Evolutionary conservation across 2,329 filamentous ascomycete genomes (phyloP), one percentile per base, ranked within the genome.

Genomic region (Penicillium sp.): DNA sequence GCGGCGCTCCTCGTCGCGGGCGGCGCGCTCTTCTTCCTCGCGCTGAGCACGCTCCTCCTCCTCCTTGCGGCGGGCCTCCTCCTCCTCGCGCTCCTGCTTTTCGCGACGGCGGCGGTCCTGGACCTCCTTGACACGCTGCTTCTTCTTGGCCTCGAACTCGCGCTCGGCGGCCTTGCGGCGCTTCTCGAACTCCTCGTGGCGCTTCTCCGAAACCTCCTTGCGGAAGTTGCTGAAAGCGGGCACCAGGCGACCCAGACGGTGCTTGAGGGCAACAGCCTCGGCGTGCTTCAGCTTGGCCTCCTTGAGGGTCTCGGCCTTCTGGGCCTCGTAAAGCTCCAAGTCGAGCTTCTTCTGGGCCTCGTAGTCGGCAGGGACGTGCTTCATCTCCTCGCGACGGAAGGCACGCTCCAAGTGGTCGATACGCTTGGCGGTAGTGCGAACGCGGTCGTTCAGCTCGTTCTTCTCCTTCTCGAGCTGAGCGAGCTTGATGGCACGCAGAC

Each of bases 391-490:
- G 75, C 93, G 91, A 70, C 95, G 89, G 85, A 96, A 96, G 37
- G 95, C 95, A 80, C 95, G 91, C 82, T 99, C 95, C 68, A 99
- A 81, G 78, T 99, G 93, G 73, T 99, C 95, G 69, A 97, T 91
- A 63, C 95, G 90, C 86, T 97, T 98, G 75, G 90, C 92, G 59
- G 93, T 96, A 68, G 96, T 87, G 69, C 92, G 89, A 53, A 98
- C 86, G 74, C 90, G 92, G 78, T 97, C 92, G 63, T 90, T 91
- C 66, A 97, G 88, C 72, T 95, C 92, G 71, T 93, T 96, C 88
- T 98, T 99, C 83, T 98, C 95, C 68, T 93, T 93, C 80, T 98
- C 95, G 11, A 99, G 86, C 77, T 96, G 93, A 60, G 91, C 90
- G 57, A 99, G 85, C 83, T 98, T 98, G 80, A 99, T 89, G 66